Base-by-base conservation (phyloP, 768 basidiomycete species). In the Boletus reticulatus region DNA sequence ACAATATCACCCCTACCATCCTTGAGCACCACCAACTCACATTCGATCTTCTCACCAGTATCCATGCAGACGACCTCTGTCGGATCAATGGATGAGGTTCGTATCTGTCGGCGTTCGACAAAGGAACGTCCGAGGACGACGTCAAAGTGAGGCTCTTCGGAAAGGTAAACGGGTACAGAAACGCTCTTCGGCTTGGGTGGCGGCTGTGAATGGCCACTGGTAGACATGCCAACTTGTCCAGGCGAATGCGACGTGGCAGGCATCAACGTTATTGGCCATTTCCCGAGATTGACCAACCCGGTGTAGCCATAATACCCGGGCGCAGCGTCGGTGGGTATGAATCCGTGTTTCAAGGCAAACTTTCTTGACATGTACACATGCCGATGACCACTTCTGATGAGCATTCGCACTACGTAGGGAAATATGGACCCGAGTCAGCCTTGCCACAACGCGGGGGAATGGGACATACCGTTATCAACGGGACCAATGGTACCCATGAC, bases 91-190 rank as follows among this genome's bases (percentile, higher is more conserved):
- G 87, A 76, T 67, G 89, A 92, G 31, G 84, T 85, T 70, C 87
- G 88, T 60, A 98, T 85, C 66, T 88, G 88, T 61, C 92, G 78
- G 65, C 80, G 85, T 78, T 89, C 89, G 58, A 88, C 84, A 65
- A 97, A 94, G 22, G 85, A 85, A 24, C 95, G 79, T 1, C 95
- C 95, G 7, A 98, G 81, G 6, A 98, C 89, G 45, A 98, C 91
- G 63, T 97, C 94, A 71, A 98, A 98, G 66, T 98, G 94, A 0
- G 88, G 86, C 68, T 97, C 95, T 67, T 99, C 97, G 4, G 91
- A 89, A 31, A 98, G 81, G 71, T 91, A 94, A 10, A 98, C 94
- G 0, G 82, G 66, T 22, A 87, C 68, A 56, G 75, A 67, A 12
- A 79, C 78, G 5, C 75, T 72, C 62, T 78, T 79, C 2, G 74